Evolutionary conservation across 1,139 yeast species (phyloP).

Genomic region (Kluyveromyces sp.): DNA sequence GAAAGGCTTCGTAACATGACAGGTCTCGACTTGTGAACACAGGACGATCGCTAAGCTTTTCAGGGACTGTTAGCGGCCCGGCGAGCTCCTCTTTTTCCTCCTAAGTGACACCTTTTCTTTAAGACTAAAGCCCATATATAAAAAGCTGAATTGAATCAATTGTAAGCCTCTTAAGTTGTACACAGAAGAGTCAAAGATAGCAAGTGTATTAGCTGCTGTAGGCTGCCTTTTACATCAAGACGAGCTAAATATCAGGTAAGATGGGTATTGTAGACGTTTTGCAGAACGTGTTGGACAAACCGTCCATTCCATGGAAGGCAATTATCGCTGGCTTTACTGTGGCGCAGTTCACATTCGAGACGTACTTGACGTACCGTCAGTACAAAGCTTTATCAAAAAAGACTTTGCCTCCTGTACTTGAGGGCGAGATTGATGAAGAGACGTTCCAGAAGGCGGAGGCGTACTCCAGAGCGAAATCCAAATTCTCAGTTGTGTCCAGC

Average conservation of each 20-base stretch:
- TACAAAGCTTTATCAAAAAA: constrained; percentile 57
- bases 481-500: constrained; percentile 55
- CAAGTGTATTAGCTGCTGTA: too few relatives aligned
- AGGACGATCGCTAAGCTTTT: too few relatives aligned
- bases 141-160: background rate
- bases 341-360: constrained; percentile 68
- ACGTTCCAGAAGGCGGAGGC: constrained; percentile 73
- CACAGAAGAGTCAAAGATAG: background rate
- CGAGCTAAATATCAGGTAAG: background rate
- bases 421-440: constrained; percentile 58
- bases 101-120: background rate
- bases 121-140: background rate
- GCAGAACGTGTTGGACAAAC: constrained; percentile 43
- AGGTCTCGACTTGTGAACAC: too few relatives aligned
- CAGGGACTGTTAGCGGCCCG: background rate
- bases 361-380: constrained; percentile 71
- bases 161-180: background rate
- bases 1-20: too few relatives aligned
- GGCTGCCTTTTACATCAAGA: background rate
- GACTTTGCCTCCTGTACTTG: constrained; percentile 53
- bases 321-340: constrained; percentile 68
- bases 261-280: constrained; percentile 35
- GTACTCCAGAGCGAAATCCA: constrained; percentile 76
- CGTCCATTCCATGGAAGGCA: constrained; percentile 69
- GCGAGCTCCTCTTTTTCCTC: background rate